phyloP scores from a whole-genome alignment of 2,329 filamentous ascomycete genomes.

The Aspergillus niger region DNA sequence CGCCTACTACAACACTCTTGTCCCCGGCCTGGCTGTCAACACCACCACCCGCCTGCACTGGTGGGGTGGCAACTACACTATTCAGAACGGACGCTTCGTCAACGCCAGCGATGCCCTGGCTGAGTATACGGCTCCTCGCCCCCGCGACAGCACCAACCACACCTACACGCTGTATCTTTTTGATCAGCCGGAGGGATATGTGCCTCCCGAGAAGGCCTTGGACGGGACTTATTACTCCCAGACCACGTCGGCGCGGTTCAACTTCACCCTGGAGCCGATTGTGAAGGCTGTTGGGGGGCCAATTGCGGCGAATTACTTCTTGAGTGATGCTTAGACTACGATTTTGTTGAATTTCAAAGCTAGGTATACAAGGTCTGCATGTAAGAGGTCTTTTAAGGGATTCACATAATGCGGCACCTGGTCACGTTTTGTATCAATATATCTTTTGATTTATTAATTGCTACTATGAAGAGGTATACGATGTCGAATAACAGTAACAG shows the following conservation, averaged over 20 bases:
- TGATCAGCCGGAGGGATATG: background rate
- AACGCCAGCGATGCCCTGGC: background rate
- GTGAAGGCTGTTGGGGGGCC: background rate
- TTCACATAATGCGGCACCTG: too few relatives aligned
- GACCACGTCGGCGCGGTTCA: background rate
- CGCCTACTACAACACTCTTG: background rate
- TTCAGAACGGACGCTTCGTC: background rate
- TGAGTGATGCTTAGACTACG: background rate
- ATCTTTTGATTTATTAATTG: too few relatives aligned
- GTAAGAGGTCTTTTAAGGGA: too few relatives aligned
- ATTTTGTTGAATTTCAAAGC: too few relatives aligned
- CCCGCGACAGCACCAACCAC: background rate
- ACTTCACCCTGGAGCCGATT: background rate
- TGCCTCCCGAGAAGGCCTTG: background rate
- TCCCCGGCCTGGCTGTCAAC: background rate
- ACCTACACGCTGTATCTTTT: background rate
- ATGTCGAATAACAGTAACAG: too few relatives aligned
- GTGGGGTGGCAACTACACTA: conserved; percentile 1
- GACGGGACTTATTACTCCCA: background rate
- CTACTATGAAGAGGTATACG: too few relatives aligned
- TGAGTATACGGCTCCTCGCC: background rate
- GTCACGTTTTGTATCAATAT: too few relatives aligned
- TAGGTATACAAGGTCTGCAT: too few relatives aligned
- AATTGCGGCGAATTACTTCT: background rate
- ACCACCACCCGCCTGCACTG: conserved; percentile 1